phyloP scores from a whole-genome alignment of 2,329 filamentous ascomycete species.

The Colletotrichum horii region DNA sequence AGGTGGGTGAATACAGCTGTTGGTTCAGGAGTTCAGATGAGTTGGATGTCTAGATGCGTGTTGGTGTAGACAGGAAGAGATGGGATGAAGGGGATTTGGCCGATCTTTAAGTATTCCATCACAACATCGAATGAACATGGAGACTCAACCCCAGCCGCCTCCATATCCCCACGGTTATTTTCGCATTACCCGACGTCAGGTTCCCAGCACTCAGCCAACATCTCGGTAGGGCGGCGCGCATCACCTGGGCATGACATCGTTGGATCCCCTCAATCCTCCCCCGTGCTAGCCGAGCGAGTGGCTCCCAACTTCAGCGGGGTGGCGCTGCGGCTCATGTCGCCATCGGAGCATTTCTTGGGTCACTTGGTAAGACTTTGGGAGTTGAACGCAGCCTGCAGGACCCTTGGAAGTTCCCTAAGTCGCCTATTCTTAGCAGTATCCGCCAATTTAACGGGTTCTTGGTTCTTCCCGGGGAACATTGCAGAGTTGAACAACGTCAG shows the following conservation, averaged over 20 bases:
- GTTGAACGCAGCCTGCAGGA: not conserved
- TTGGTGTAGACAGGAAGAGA: not conserved
- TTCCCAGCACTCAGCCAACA: not conserved
- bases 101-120: not conserved
- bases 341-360: not conserved
- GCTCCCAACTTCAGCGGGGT: not conserved
- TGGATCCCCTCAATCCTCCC: not conserved
- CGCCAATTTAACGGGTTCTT: not conserved
- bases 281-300: not conserved
- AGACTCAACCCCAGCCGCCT: not conserved
- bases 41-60: not conserved
- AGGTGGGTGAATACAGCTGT: too few species aligned
- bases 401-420: not conserved
- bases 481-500: not conserved
- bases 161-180: not conserved
- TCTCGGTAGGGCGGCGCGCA: not conserved
- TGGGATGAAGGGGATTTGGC: not conserved
- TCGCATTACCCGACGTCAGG: not conserved
- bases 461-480: not conserved
- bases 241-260: conserved; percentile 5
- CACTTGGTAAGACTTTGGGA: not conserved
- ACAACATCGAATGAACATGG: not conserved
- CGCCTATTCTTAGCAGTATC: not conserved
- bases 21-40: not conserved
- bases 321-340: not conserved